A percentile compares a stretch with the other conserved stretches of the same genome.
Evolutionary conservation across 768 basidiomycete species (phyloP).

Genomic region (Stropharia rugosoannulata): DNA sequence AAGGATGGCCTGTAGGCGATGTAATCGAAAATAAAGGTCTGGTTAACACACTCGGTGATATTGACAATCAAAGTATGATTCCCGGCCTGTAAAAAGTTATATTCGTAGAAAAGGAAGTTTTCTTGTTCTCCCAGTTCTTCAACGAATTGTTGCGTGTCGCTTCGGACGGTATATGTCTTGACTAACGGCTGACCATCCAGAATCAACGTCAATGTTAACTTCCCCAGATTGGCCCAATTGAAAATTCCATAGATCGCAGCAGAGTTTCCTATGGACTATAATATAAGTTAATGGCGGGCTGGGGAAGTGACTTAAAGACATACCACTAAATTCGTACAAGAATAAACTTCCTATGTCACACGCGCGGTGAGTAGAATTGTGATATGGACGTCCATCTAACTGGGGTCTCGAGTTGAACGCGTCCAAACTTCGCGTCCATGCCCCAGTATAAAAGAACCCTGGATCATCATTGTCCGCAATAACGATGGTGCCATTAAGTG

Average conservation of each 20-base stretch:
- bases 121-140: constrained; percentile 20
- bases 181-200: constrained; percentile 19
- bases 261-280: constrained; percentile 14
- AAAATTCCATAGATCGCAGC: constrained; percentile 25
- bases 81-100: constrained; percentile 17
- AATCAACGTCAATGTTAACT: constrained; percentile 20
- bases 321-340: constrained; percentile 29
- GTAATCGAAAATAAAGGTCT: constrained; percentile 25
- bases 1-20: constrained; percentile 25
- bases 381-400: constrained; percentile 20
- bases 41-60: constrained; percentile 20
- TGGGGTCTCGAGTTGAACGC: constrained; percentile 15
- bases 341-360: constrained; percentile 17
- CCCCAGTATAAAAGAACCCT: constrained; percentile 11
- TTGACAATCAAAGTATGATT: constrained; percentile 24
- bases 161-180: constrained; percentile 19
- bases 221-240: constrained; percentile 21
- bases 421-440: constrained; percentile 15
- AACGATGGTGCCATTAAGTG: constrained; percentile 14
- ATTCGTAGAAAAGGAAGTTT: constrained; percentile 22
- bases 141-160: constrained; percentile 17
- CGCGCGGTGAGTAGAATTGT: constrained; percentile 25
- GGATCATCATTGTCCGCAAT: constrained; percentile 25
- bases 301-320: not conserved
- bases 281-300: not conserved